Base-by-base conservation (phyloP, 176 grass and related monocot species). In the Dactylis glomerata region DNA sequence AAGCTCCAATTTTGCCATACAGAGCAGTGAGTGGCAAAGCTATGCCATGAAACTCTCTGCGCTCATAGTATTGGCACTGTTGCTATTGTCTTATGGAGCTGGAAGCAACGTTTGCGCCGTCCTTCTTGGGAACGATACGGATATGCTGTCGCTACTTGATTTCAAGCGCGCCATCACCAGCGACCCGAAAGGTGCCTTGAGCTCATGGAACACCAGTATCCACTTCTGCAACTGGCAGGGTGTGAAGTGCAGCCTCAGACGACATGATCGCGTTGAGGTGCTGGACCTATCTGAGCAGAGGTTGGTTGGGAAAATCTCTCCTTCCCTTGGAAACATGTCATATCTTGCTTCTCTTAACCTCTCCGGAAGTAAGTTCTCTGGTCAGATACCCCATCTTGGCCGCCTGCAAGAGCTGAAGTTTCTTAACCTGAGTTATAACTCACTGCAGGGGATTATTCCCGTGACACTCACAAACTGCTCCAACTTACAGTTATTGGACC, bases 181-280 rank as follows among this genome's bases (percentile, higher is more conserved):
- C 20, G 58, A 68, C 15, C 78, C 67, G 3, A 44, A 12, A 26
- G 67, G 51, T 5, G 34, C 51, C 49, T 27, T 82, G 66, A 72
- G 47, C 16, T 20, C 66, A 6, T 82, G 66, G 80, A 82, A 82
- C 80, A 3, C 30, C 67, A 82, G n/a, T 19, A 2, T n/a, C 9
- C 80, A 82, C 36, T 72, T 72, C 80, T 82, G 80, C 67, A 72
- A 38, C 15, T 82, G 66, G 80, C 19, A 20, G 15, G 82, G 71
- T 5, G 58, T 84, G 42, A 64, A 1, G 5, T 84, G 82, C 30
- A 62, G 41, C 40, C 6, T 3, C 20, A 2, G 0, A 16, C 32
- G 9, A 0, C 65, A 1, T 14, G 28, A 20, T 20, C 71, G 71
- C 0, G 71, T 84, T 1, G 31, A 3, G 9, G 30, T 1, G 30